Percentiles rank a stretch among this genome's conserved stretches.
Conservation (phyloP, 495 filamentous ascomycete species). For the Acidomyces sp. region DNA sequence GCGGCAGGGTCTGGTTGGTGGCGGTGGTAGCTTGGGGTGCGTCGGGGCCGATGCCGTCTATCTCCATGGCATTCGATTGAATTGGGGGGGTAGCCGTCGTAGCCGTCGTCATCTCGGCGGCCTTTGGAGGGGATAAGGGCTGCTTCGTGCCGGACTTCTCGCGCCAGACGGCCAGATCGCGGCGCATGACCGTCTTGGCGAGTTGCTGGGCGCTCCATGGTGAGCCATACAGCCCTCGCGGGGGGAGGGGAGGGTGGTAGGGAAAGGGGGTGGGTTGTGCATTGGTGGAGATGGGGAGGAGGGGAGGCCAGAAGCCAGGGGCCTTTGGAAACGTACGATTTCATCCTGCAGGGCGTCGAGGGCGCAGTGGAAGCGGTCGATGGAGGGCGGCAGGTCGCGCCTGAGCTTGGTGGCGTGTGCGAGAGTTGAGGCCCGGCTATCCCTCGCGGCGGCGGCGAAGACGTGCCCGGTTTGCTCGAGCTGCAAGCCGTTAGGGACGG, state of each 20-base stretch:
- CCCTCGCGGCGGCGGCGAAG: constrained; percentile 2
- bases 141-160: background rate
- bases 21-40: background rate
- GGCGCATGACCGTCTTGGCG: constrained; percentile 15
- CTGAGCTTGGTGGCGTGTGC: constrained; percentile 7
- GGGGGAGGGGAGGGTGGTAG: no score
- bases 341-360: constrained; percentile 11
- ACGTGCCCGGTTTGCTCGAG: constrained; percentile 12
- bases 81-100: background rate
- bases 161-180: constrained; percentile 11
- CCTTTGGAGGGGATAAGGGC: background rate
- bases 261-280: background rate
- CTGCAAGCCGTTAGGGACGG: background rate
- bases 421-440: background rate
- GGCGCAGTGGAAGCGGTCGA: constrained; percentile 10
- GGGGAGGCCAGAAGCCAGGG: background rate
- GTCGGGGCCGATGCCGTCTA: background rate
- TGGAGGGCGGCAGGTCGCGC: constrained; percentile 1
- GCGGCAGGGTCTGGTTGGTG: no score
- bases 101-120: background rate
- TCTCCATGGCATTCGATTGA: background rate
- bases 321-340: constrained; percentile 2
- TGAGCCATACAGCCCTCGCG: no score
- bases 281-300: background rate
- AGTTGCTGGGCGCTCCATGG: no score